A percentile compares a stretch with the other conserved stretches of the same genome.
Evolutionary conservation across 164 flowering plant genomes (phyloP).

Genomic region (Sextonia rubra): DNA sequence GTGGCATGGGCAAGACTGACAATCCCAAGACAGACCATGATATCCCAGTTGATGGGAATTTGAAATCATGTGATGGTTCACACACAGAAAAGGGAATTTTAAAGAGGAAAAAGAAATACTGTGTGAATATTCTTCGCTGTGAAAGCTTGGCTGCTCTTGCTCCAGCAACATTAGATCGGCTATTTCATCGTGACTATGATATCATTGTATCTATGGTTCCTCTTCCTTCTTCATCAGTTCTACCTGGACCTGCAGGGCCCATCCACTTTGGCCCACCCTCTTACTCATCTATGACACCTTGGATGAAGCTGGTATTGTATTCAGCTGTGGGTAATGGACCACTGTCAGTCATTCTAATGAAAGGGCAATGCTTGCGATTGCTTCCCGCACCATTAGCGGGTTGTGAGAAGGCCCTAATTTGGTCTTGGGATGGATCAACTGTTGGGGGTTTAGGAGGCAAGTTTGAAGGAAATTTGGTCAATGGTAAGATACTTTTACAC

Average conservation of each 20-base stretch:
- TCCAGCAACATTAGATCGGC: constrained; percentile 73
- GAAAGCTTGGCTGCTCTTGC: constrained; percentile 94
- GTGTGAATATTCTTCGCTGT: constrained; percentile 92
- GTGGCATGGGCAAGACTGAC: constrained; percentile 21
- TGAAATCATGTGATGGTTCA: constrained; percentile 28
- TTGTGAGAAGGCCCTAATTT: constrained; percentile 88
- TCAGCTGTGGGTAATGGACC: constrained; percentile 77
- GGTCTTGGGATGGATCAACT: constrained; percentile 98
- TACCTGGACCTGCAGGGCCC: constrained; percentile 89
- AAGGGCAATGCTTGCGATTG: constrained; percentile 85
- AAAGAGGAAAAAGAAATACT: constrained; percentile 53
- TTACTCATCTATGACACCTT: constrained; percentile 89
- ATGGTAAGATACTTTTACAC: constrained; percentile 82
- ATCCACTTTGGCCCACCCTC: constrained; percentile 97
- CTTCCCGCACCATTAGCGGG: constrained; percentile 97
- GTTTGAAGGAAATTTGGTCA: constrained; percentile 86
- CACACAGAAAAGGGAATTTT: constrained; percentile 29
- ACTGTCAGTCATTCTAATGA: constrained; percentile 87
- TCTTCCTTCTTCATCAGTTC: constrained; percentile 80
- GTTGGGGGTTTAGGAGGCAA: constrained; percentile 92
- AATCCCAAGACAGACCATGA: constrained; percentile 21
- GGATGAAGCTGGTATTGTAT: constrained; percentile 93
- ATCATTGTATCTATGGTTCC: constrained; percentile 91
- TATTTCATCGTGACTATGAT: constrained; percentile 90
- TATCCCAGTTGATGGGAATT: constrained; percentile 35